Base-by-base conservation (phyloP, 306 rosid genomes). In the Canavalia gladiata region DNA sequence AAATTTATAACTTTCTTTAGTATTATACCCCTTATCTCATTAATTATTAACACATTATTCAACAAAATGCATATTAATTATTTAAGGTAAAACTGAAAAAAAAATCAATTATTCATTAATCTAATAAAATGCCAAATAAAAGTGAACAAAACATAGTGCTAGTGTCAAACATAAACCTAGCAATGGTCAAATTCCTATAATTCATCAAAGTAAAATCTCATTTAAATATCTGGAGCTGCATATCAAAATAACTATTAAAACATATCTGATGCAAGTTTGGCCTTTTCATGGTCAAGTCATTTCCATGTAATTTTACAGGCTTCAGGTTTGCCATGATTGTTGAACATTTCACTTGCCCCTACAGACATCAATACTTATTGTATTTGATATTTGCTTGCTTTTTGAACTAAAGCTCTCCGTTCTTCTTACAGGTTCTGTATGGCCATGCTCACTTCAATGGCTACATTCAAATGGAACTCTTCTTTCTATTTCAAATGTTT, bases 281-380 rank as follows among this genome's bases (percentile, higher is more conserved):
- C 55, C 45, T 10, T 54, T 28, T 41, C 67, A 46, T 6, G 64
- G 30, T 42, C 52, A 62, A 64, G 31, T 35, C 9, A 29, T 50
- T 37, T 67, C 25, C 46, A 2, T 41, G 13, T 29, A 18, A 52
- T 52, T 66, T 66, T 78, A 68, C 11, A 1, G 13, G 42, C 68
- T 55, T 69, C 57, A 71, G 12, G 56, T 80, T 11, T n/a, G 6
- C 74, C 25, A 78, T 0, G n/a, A 9, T 54, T 39, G 33, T 29
- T 59, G 69, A 57, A 66, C 57, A 52, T 66, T 7, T 47, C 45
- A 18, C 29, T 39, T 37, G 65, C 49, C 80, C 8, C 46, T 45
- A 47, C 34, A n/a, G 4, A 13, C 10, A 65, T 5, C 31, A 60
- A 35, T n/a, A 57, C 41, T 62, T 52, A 45, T 34, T 13, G 11